phyloP scores from a whole-genome alignment of 805 yeast species.

The Cyberlindnera japonica region DNA sequence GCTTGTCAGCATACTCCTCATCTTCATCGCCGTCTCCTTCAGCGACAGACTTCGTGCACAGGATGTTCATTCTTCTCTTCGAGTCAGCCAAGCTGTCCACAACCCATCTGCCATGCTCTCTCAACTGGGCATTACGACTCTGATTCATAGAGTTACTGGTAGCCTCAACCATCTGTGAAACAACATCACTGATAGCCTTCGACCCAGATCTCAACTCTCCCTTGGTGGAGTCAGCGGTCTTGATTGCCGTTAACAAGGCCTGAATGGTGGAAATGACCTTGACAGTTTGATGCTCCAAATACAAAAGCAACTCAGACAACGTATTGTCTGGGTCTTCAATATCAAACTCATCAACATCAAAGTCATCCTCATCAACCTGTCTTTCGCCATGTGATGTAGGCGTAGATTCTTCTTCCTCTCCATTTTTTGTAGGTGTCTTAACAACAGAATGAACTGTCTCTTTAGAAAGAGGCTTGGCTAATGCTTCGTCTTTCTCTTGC shows the following conservation, averaged over 20 bases:
- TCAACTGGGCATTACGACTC: constrained; percentile 76
- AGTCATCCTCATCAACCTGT: constrained; percentile 32
- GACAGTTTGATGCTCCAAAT: constrained; percentile 90
- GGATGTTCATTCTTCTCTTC: constrained; percentile 70
- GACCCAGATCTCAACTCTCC: constrained; percentile 73
- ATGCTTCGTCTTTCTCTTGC: too few species aligned
- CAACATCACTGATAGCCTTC: constrained; percentile 70
- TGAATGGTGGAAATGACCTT: constrained; percentile 89
- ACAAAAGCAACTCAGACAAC: constrained; percentile 73
- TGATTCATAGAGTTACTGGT: constrained; percentile 85
- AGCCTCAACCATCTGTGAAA: constrained; percentile 84
- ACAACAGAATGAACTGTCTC: not conserved
- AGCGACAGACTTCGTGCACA: constrained; percentile 46
- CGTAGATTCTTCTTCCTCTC: not conserved
- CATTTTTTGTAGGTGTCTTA: not conserved
- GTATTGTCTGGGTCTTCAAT: constrained; percentile 87
- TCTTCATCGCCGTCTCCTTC: constrained; percentile 46
- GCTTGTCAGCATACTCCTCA: constrained; percentile 74
- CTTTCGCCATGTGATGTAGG: constrained; percentile 2
- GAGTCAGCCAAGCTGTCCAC: constrained; percentile 85
- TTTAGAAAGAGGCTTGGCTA: too few species aligned
- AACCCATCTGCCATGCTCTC: constrained; percentile 90
- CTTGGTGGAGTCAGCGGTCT: constrained; percentile 70
- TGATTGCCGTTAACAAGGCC: constrained; percentile 69
- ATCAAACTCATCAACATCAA: constrained; percentile 72